A percentile compares a stretch with the other conserved stretches of the same genome.
Conservation (phyloP, 202 grass and related monocot species). For the Zizania palustris region DNA sequence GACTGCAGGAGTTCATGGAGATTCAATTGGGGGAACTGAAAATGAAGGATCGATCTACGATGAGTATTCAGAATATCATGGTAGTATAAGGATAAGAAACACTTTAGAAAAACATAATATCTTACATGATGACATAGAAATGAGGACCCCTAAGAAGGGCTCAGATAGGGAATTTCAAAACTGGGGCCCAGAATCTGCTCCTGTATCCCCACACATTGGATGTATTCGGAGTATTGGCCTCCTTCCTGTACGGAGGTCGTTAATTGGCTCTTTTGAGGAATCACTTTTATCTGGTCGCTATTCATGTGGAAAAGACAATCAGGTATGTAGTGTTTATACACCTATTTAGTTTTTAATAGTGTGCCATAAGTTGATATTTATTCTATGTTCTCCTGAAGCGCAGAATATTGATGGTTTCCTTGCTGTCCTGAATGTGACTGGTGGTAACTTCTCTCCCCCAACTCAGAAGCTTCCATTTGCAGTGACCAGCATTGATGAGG, state of each 20-base stretch:
- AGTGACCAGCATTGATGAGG: constrained; percentile 81
- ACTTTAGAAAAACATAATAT: constrained; percentile 44
- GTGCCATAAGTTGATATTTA: constrained; percentile 24
- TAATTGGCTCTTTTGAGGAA: constrained; percentile 97
- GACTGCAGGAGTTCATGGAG: constrained; percentile 41
- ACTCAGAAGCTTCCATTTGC: constrained; percentile 92
- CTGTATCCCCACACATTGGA: constrained; percentile 39
- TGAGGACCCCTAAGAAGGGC: constrained; percentile 45
- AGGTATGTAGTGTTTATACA: constrained; percentile 47
- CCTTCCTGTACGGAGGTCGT: constrained; percentile 66
- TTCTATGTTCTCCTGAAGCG: constrained; percentile 33
- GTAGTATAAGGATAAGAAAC: constrained; percentile 35
- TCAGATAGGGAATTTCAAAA: constrained; percentile 37
- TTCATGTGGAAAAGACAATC: constrained; percentile 78
- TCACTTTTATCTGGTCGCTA: constrained; percentile 93
- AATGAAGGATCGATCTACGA: constrained; percentile 46
- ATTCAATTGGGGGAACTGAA: constrained; percentile 52
- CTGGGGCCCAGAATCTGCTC: constrained; percentile 39
- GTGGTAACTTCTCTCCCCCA: constrained; percentile 82
- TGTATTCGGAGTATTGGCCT: constrained; percentile 49
- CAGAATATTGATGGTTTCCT: constrained; percentile 97
- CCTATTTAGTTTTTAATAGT: constrained; percentile 20
- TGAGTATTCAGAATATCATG: constrained; percentile 45
- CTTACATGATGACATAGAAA: constrained; percentile 62
- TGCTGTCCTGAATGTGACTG: constrained; percentile 79